These are phyloP conservation scores for Fusarium newnesense DNA, from an alignment of 2,329 filamentous ascomycete species.

Conservation along the genomic window DNA sequence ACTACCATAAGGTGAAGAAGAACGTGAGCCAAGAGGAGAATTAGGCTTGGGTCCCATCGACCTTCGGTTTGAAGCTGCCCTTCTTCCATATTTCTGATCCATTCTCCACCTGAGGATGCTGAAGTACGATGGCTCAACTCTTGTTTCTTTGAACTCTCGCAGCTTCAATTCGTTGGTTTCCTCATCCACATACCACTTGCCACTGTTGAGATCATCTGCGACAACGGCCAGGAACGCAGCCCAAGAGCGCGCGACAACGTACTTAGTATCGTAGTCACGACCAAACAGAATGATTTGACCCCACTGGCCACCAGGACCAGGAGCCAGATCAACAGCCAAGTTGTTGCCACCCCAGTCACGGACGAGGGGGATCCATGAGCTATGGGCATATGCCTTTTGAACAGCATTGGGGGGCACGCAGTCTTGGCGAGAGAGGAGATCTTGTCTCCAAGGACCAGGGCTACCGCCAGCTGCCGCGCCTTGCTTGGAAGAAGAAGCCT, in stretches of 20 bases:
- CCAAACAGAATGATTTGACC: conserved; percentile 97
- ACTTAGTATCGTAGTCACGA: conserved; percentile 98
- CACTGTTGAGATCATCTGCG: conserved; percentile 89
- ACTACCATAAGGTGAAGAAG: conserved; percentile 72
- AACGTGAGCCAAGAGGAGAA: conserved; percentile 60
- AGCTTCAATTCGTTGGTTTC: conserved; percentile 92
- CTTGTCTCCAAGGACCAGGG: conserved; percentile 79
- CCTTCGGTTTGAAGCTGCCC: conserved; percentile 60
- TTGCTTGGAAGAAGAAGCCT: conserved; percentile 75
- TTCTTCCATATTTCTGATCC: conserved; percentile 92
- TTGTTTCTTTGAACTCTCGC: conserved; percentile 87
- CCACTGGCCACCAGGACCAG: conserved; percentile 90
- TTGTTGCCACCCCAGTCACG: conserved; percentile 99
- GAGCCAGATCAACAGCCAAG: conserved; percentile 90
- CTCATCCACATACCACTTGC: conserved; percentile 93
- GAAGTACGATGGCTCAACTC: conserved; percentile 92
- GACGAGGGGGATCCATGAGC: conserved; percentile 94
- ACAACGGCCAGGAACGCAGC: conserved; percentile 84
- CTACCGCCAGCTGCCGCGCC: conserved; percentile 65
- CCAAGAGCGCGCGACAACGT: conserved; percentile 95
- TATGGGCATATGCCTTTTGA: conserved; percentile 92
- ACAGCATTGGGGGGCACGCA: conserved; percentile 87
- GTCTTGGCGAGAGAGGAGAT: conserved; percentile 84
- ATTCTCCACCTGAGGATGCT: conserved; percentile 95
- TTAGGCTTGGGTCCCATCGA: conserved; percentile 59